phyloP scores from a whole-genome alignment of 192 early-diverging fungal species.

The Coemansia sp. region DNA sequence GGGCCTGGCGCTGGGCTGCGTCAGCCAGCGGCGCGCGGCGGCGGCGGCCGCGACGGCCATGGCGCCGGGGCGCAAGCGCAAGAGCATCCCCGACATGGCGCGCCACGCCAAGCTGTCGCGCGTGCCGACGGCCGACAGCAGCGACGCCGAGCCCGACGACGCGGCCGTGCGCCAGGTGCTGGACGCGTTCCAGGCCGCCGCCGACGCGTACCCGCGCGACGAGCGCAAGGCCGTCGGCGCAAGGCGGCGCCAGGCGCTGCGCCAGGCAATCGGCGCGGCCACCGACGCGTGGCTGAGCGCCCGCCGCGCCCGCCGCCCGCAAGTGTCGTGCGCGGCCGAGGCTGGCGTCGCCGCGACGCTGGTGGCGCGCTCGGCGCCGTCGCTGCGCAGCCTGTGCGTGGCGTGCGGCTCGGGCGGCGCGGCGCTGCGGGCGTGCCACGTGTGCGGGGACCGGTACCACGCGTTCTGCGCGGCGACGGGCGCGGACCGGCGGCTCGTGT shows the following conservation, averaged over 20 bases:
- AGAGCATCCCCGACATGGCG: slow-evolving; percentile 57
- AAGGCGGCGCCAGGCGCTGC: slow-evolving; percentile 41
- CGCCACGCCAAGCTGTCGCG: slow-evolving; percentile 50
- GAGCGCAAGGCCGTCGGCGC: slow-evolving; percentile 38
- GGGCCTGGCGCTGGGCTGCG: slow-evolving; percentile 42
- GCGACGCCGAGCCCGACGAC: slow-evolving; percentile 9
- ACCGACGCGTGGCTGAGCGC: slow-evolving; percentile 25
- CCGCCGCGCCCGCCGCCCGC: neutral
- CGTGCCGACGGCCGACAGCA: slow-evolving; percentile 26
- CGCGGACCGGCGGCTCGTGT: slow-evolving; percentile 20
- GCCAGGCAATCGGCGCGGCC: slow-evolving; percentile 28
- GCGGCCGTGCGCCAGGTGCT: neutral
- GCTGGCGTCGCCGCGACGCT: neutral
- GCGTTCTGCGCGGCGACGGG: slow-evolving; percentile 38
- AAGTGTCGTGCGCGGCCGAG: neutral
- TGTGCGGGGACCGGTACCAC: slow-evolving; percentile 61
- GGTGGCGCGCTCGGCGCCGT: neutral
- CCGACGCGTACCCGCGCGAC: slow-evolving; percentile 19
- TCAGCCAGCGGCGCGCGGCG: slow-evolving; percentile 40
- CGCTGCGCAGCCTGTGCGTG: slow-evolving; percentile 22
- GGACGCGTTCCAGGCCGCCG: slow-evolving; percentile 10
- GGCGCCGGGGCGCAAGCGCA: slow-evolving; percentile 43
- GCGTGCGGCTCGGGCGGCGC: slow-evolving; percentile 36
- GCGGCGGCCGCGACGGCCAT: slow-evolving; percentile 24
- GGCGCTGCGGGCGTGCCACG: slow-evolving; percentile 36